Percentiles rank a stretch among this genome's conserved stretches.
Evolutionary conservation across 2,329 filamentous ascomycete species (phyloP).

Genomic region (Cladosporium halotolerans): DNA sequence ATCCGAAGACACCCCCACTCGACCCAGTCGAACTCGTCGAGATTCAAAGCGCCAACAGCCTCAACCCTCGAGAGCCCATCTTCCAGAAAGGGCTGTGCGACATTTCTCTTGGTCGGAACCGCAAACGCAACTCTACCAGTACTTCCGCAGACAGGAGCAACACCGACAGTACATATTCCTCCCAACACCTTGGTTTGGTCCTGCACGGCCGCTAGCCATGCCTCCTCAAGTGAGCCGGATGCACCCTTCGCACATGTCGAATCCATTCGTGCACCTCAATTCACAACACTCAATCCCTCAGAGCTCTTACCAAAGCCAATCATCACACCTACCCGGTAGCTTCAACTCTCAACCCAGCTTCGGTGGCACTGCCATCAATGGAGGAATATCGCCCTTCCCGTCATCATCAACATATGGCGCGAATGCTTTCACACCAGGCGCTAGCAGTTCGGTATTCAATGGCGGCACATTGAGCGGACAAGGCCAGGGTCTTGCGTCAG

Average conservation of each 20-base stretch:
- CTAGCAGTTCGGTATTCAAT: constrained; percentile 24
- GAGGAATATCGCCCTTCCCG: constrained; percentile 33
- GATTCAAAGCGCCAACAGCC: too few species aligned
- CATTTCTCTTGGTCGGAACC: too few species aligned
- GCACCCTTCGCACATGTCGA: constrained; percentile 51
- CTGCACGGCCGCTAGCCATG: constrained; percentile 36
- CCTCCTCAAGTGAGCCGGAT: constrained; percentile 55
- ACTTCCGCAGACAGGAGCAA: too few species aligned
- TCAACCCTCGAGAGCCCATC: too few species aligned
- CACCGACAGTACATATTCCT: too few species aligned
- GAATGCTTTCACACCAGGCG: constrained; percentile 27
- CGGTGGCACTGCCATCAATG: constrained; percentile 33
- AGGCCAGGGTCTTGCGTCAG: constrained; percentile 69
- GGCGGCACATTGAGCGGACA: constrained; percentile 22
- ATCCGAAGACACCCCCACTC: too few species aligned
- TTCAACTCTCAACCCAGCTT: constrained; percentile 35
- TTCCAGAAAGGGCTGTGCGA: too few species aligned
- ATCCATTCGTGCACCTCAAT: constrained; percentile 54
- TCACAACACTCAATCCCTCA: constrained; percentile 33
- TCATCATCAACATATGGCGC: constrained; percentile 24
- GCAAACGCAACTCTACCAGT: too few species aligned
- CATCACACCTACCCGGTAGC: constrained; percentile 31
- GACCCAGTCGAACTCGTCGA: too few species aligned
- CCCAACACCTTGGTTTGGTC: too few species aligned
- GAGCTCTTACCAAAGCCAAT: constrained; percentile 24